Conservation (phyloP, 805 yeast species). For the Teunomyces aglyptinius region DNA sequence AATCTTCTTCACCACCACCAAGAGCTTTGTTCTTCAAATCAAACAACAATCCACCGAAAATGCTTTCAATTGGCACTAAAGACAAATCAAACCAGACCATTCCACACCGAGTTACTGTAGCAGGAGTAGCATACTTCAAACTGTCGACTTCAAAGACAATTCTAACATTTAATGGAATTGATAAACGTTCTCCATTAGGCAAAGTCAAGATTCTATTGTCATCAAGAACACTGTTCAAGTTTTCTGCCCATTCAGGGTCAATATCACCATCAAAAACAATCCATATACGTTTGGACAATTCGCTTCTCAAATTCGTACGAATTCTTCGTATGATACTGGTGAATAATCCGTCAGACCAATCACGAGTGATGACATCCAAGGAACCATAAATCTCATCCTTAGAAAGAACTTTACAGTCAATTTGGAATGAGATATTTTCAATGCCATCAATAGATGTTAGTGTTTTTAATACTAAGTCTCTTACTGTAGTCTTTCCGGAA, state of each 20-base stretch:
- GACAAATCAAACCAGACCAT: slow-evolving; percentile 67
- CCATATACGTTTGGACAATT: slow-evolving; percentile 58
- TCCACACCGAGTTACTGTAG: slow-evolving; percentile 92
- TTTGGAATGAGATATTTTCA: slow-evolving; percentile 41
- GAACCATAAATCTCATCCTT: slow-evolving; percentile 69
- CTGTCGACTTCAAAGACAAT: slow-evolving; percentile 76
- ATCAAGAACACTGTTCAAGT: slow-evolving; percentile 84
- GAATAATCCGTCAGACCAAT: slow-evolving; percentile 89
- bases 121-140: slow-evolving; percentile 72
- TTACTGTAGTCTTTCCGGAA: slow-evolving; percentile 63
- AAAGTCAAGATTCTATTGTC: slow-evolving; percentile 79
- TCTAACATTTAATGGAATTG: slow-evolving; percentile 60
- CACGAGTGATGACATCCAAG: slow-evolving; percentile 74
- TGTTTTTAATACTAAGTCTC: slow-evolving; percentile 49
- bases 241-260: slow-evolving; percentile 93
- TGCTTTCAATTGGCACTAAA: slow-evolving; percentile 16
- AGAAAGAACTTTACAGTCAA: slow-evolving; percentile 75
- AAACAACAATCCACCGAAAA: slow-evolving; percentile 14
- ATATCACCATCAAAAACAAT: slow-evolving; percentile 88
- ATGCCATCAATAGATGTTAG: slow-evolving; percentile 26
- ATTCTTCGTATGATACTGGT: slow-evolving; percentile 64
- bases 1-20: slow-evolving; percentile 9
- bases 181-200: slow-evolving; percentile 85
- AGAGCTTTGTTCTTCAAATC: slow-evolving; percentile 15
- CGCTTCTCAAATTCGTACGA: slow-evolving; percentile 57